Evolutionary conservation across 2,329 filamentous ascomycete genomes (phyloP), one percentile per base, ranked within the genome.

Genomic region (Apiospora aurea): DNA sequence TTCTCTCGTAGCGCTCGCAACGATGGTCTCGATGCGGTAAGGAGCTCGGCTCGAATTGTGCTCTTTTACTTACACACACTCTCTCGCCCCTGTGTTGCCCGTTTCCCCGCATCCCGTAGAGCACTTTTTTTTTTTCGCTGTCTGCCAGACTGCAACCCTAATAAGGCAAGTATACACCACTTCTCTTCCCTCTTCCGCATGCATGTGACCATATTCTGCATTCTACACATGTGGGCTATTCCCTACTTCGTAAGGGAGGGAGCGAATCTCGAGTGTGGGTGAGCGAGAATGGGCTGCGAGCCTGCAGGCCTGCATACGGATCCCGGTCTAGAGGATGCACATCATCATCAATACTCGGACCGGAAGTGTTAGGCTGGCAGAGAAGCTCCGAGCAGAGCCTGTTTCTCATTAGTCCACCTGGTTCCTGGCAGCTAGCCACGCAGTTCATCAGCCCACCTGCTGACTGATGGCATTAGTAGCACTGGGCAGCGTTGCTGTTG

Each of bases 341-440:
- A 64, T 64, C 57, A 64, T 64, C 41, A 64, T 64, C 57, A 41
- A 64, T 64, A 64, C 41, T 64, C 21, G 57, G 29, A 41, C 57
- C 41, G 57, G 57, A 64, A 64, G 8, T 34, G 57, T 41, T 41
- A 64, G 57, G 29, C 34, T 41, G 34, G 34, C 16, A 10, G 1
- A 11, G 18, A 38, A 34, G 53, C 29, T 34, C 29, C 53, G 53
- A 4, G 24, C 24, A 53, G 24, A 29, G 5, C 16, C 51, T 29
- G 24, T n/a, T 14, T 14, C 51, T 16, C 8, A 21, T 18, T 16
- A 29, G 26, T 34, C 26, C 26, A 10, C 26, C 53, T 61, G 7
- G 53, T 61, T 34, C 53, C 53, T 61, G 53, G 7, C 53, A 61
- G 51, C 24, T 49, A 49, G 21, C 46, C 46, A 47, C 21, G 44